phyloP scores from a whole-genome alignment of 768 basidiomycete species.

The Boletus rubroflammeus region DNA sequence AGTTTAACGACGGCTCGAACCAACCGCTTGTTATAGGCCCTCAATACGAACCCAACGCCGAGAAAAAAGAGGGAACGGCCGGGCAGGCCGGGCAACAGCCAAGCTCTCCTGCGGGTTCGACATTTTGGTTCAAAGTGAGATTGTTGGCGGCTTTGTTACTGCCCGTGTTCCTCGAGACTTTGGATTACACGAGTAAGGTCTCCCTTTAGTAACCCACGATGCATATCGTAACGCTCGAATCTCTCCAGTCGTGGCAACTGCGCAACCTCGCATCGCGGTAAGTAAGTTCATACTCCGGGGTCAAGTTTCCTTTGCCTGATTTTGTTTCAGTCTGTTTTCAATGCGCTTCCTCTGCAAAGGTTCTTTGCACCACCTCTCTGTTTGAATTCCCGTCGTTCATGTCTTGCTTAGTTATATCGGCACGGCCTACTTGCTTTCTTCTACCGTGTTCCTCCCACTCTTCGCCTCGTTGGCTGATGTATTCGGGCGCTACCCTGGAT shows the following conservation, averaged over 20 bases:
- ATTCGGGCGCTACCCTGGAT: background rate
- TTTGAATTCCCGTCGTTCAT: background rate
- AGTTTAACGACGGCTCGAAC: too few relatives aligned
- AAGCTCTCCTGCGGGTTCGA: background rate
- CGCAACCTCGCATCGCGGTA: background rate
- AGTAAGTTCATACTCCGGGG: background rate
- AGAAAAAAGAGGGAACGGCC: background rate
- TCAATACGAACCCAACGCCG: background rate
- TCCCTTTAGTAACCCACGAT: too few relatives aligned
- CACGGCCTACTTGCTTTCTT: background rate
- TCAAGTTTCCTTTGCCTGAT: background rate
- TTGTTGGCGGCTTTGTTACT: background rate
- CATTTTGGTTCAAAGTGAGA: slow-evolving; percentile 1
- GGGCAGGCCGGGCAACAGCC: background rate
- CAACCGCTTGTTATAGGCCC: background rate
- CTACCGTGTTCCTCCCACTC: background rate
- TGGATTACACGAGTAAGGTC: background rate
- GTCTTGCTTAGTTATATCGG: background rate
- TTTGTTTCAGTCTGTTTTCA: background rate
- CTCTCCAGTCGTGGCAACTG: background rate
- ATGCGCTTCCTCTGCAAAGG: background rate
- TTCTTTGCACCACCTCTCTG: background rate
- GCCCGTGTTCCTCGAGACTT: background rate
- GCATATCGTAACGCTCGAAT: too few relatives aligned
- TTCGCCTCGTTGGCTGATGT: background rate